These are phyloP conservation scores for Skeletonema menzelii DNA, from an alignment of 108 stramenopile genomes.

Conservation along the genomic window DNA sequence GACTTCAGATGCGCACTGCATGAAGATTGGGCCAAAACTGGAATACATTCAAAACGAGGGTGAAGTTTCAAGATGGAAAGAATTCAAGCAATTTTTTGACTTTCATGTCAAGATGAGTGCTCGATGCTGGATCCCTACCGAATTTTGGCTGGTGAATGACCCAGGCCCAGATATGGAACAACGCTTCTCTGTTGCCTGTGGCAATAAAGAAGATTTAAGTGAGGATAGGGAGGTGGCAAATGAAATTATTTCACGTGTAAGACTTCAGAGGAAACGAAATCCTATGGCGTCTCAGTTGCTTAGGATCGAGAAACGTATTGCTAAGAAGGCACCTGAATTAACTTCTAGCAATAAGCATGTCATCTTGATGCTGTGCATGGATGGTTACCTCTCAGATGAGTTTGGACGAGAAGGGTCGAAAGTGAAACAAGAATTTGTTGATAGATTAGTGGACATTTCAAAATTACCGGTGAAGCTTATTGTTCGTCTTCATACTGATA, in stretches of 20 bases:
- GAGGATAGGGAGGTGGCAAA: background rate
- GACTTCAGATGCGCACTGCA: constrained; percentile 8
- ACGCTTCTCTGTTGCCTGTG: constrained; percentile 10
- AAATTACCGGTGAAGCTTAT: constrained; percentile 75
- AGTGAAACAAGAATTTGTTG: constrained; percentile 32
- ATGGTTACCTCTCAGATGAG: constrained; percentile 53
- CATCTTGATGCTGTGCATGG: constrained; percentile 51
- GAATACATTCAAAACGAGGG: background rate
- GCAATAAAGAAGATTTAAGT: background rate
- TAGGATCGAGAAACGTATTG: constrained; percentile 7
- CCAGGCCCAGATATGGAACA: background rate
- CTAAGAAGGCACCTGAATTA: constrained; percentile 4
- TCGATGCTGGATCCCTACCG: constrained; percentile 21
- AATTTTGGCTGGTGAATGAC: constrained; percentile 34
- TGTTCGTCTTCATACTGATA: constrained; percentile 80
- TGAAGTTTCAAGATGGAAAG: constrained; percentile 27
- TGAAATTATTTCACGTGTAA: background rate
- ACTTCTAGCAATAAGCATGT: constrained; percentile 29
- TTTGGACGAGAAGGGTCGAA: constrained; percentile 24
- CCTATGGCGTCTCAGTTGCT: constrained; percentile 12
- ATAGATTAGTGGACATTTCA: constrained; percentile 50
- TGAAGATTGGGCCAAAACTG: background rate
- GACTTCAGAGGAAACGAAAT: background rate
- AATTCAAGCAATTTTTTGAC: constrained; percentile 10
- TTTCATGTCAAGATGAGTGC: constrained; percentile 29